Conservation (phyloP, 1,284 basidiomycete genomes). For the Heterobasidion occidentale region DNA sequence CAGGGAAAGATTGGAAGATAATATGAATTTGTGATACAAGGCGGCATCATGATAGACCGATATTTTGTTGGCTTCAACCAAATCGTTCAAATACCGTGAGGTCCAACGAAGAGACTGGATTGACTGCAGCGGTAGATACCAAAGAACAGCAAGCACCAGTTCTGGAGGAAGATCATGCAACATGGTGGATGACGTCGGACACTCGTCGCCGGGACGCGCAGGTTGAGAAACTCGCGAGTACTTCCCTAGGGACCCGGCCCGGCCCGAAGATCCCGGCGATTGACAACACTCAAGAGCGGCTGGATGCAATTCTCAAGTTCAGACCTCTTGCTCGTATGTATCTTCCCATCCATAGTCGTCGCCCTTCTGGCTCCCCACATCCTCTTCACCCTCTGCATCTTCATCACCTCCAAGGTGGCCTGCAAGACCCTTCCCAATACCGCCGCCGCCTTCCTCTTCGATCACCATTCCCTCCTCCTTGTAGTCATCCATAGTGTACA, state of each 20-base stretch:
- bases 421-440: slow-evolving; percentile 21
- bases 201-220: too few relatives aligned
- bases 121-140: slow-evolving; percentile 36
- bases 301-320: neutral
- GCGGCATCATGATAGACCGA: slow-evolving; percentile 47
- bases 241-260: too few relatives aligned
- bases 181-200: slow-evolving; percentile 22
- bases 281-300: slow-evolving; percentile 22
- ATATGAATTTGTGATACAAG: slow-evolving; percentile 35
- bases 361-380: slow-evolving; percentile 24
- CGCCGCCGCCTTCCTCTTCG: slow-evolving; percentile 37
- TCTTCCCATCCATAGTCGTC: slow-evolving; percentile 31
- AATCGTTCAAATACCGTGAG: slow-evolving; percentile 34
- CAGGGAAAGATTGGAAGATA: slow-evolving; percentile 20
- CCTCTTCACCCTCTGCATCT: slow-evolving; percentile 17
- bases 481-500: slow-evolving; percentile 43
- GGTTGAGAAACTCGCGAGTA: neutral
- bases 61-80: slow-evolving; percentile 37
- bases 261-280: too few relatives aligned
- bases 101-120: slow-evolving; percentile 26
- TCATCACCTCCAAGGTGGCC: slow-evolving; percentile 19
- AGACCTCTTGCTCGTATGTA: slow-evolving; percentile 37
- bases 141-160: slow-evolving; percentile 35
- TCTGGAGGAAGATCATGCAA: slow-evolving; percentile 40
- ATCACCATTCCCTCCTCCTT: slow-evolving; percentile 38